Base-by-base conservation (phyloP, 805 yeast species). In the Wickerhamiella siamensis region DNA sequence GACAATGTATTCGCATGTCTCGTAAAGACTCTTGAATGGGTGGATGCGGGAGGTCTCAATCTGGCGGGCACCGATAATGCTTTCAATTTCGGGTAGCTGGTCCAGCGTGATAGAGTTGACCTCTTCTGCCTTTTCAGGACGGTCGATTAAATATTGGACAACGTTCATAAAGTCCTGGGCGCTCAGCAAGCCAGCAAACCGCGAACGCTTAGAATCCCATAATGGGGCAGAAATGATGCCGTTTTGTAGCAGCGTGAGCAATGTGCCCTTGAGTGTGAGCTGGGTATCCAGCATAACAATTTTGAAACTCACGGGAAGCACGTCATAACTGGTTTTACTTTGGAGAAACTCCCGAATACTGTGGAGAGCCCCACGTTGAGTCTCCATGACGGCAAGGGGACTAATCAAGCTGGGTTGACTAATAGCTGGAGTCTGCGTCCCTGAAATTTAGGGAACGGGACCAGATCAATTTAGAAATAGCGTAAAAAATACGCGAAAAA, bases 141-240 rank as follows among this genome's bases (percentile, higher is more conserved):
- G 57, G 53, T 83, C 91, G 55, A 83, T 80, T 62, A 87, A 88
- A 62, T 87, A 91, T 58, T 86, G 94, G 47, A 91, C 84, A 41
- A 88, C 96, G 53, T 91, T 88, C 50, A 91, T 82, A 60, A 86
- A 91, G 64, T 91, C 98, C 33, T 82, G 74, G 15, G 94, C 77
- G 3, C 97, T 91, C 53, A 91, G 67, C 47, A 91, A 71, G 3
- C 99, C 99, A 2, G 96, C 96, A 66, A 91, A 91, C 54, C 81
- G 71, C 14, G 94, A 81, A 14, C 82, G 75, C 55, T 79, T 74
- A 44, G 88, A 79, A 61, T 88, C 83, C 99, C 99, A 91, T 40
- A 91, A 66, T 2, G 99, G 98, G 4, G 97, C 97, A 42, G 94
- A 79, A 26, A 91, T 96, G 54, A 91, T 84, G 57, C 83, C 83